These are phyloP conservation scores for Solanum habrochaites DNA, from an alignment of 257 asterid genomes.

Conservation along the genomic window DNA sequence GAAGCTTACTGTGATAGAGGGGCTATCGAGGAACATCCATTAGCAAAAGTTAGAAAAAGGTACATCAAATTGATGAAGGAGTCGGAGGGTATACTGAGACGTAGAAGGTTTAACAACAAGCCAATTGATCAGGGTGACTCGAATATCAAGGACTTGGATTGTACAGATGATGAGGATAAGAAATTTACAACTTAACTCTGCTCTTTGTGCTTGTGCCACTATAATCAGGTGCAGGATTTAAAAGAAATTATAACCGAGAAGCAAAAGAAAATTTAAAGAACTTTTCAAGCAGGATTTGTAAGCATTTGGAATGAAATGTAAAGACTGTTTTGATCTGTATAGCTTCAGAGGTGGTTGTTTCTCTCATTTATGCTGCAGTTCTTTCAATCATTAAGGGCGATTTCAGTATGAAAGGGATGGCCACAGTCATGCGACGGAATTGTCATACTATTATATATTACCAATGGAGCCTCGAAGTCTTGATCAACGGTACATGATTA, in stretches of 20 bases:
- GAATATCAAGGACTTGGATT: constrained; percentile 16
- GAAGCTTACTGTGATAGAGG: constrained; percentile 54
- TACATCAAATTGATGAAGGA: constrained; percentile 64
- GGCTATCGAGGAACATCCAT: constrained; percentile 56
- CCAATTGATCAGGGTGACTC: constrained; percentile 4
- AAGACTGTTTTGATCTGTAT: background rate
- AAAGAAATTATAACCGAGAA: background rate
- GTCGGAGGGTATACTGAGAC: constrained; percentile 37
- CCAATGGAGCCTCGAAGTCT: background rate
- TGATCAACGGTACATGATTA: background rate
- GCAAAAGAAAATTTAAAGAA: background rate
- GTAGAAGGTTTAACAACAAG: constrained; percentile 23
- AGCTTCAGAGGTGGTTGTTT: background rate
- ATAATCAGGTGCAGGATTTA: background rate
- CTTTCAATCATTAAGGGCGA: background rate
- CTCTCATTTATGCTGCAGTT: background rate
- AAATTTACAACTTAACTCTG: background rate
- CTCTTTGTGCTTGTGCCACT: background rate
- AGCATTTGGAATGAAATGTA: background rate
- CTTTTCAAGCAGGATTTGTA: background rate
- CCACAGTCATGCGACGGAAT: background rate
- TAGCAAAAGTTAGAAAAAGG: constrained; percentile 61
- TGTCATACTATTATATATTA: background rate
- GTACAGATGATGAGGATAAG: background rate
- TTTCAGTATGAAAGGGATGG: background rate